These are phyloP conservation scores for Chrysosporium queenslandicum DNA, from an alignment of 2,329 filamentous ascomycete species.

Conservation along the genomic window DNA sequence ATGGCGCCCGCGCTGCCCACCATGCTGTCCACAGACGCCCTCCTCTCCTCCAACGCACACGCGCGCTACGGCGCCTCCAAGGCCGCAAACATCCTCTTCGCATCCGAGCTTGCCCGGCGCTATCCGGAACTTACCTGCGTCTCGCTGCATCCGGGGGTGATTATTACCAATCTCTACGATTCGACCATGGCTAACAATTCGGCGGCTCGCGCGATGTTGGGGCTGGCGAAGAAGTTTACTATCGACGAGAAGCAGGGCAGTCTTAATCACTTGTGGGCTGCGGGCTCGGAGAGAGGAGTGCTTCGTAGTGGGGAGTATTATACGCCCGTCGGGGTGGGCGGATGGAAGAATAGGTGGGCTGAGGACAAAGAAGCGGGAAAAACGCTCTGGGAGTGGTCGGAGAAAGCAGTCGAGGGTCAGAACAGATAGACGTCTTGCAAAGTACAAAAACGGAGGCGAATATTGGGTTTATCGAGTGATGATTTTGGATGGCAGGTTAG, in stretches of 20 bases:
- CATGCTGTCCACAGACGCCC: conserved; percentile 30
- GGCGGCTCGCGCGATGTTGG: conserved; percentile 20
- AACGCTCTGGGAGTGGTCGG: conserved; percentile 39
- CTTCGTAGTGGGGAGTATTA: conserved; percentile 36
- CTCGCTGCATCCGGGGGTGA: conserved; percentile 43
- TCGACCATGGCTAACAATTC: conserved; percentile 23
- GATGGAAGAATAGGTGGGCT: conserved; percentile 25
- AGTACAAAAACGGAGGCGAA: background rate
- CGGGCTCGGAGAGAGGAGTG: conserved; percentile 25
- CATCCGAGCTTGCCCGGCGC: conserved; percentile 35
- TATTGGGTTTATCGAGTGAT: no score
- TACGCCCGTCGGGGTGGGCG: conserved; percentile 30
- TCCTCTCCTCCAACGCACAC: conserved; percentile 33
- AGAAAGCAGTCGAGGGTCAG: conserved; percentile 23
- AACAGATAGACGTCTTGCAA: background rate
- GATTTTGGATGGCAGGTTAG: no score
- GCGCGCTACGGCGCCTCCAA: conserved; percentile 45
- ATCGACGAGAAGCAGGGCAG: conserved; percentile 29
- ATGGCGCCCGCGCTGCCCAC: conserved; percentile 27
- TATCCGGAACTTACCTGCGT: conserved; percentile 38
- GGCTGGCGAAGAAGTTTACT: conserved; percentile 21
- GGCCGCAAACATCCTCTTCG: conserved; percentile 42
- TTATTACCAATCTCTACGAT: conserved; percentile 34
- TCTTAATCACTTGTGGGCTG: conserved; percentile 36
- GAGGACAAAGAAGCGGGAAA: conserved; percentile 27